Conservation (phyloP, 1,139 yeast species). For the Hyphopichia buzzinii region DNA sequence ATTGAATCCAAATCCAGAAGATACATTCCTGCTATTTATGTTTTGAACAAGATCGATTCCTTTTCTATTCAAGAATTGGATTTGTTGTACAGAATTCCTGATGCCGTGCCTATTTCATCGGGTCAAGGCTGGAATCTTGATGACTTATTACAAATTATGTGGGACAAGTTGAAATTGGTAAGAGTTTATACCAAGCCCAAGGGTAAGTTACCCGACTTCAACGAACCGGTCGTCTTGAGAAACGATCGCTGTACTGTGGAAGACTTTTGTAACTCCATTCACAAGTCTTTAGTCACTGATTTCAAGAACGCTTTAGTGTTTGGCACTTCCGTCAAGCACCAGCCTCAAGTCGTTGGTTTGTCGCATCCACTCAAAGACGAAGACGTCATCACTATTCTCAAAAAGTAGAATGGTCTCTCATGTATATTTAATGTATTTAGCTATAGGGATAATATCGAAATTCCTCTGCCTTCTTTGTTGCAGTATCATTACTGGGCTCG, state of each 20-base stretch:
- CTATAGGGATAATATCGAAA: no score
- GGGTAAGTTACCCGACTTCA: slow-evolving; percentile 90
- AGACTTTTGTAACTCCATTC: slow-evolving; percentile 96
- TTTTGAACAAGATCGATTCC: slow-evolving; percentile 91
- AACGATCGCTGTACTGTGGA: slow-evolving; percentile 81
- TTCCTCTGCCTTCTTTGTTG: no score
- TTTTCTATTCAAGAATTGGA: slow-evolving; percentile 92
- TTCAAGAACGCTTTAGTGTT: slow-evolving; percentile 89
- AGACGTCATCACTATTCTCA: slow-evolving; percentile 93
- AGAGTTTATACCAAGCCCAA: slow-evolving; percentile 97
- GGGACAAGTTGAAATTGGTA: slow-evolving; percentile 86
- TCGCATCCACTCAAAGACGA: slow-evolving; percentile 83
- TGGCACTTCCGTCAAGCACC: slow-evolving; percentile 94
- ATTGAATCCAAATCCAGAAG: slow-evolving; percentile 86
- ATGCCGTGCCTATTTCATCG: slow-evolving; percentile 94
- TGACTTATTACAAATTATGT: slow-evolving; percentile 89
- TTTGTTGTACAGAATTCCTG: slow-evolving; percentile 82
- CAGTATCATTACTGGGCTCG: no score
- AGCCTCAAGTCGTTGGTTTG: slow-evolving; percentile 95
- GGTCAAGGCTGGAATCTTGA: slow-evolving; percentile 97
- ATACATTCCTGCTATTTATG: slow-evolving; percentile 93
- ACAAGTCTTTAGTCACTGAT: slow-evolving; percentile 88
- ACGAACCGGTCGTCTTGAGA: slow-evolving; percentile 90
- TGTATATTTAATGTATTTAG: background rate
- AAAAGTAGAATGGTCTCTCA: slow-evolving; percentile 41